These are phyloP conservation scores for Dalechampia spathulata DNA, from an alignment of 441 rosid species.

Conservation along the genomic window DNA sequence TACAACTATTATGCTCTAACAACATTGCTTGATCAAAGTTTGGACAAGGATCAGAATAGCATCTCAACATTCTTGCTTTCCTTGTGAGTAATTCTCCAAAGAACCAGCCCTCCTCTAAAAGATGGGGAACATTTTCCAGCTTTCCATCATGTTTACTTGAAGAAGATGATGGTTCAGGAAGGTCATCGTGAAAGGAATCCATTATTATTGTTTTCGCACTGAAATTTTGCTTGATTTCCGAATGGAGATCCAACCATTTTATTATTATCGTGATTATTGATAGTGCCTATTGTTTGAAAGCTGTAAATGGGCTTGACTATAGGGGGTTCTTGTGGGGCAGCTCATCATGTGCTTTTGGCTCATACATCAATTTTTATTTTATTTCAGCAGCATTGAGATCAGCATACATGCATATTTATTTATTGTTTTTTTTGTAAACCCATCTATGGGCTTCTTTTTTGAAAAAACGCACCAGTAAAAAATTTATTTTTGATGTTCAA, in stretches of 20 bases:
- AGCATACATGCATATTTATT: too few relatives aligned
- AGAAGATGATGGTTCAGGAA: constrained; percentile 25
- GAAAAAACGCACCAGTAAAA: too few relatives aligned
- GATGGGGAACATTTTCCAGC: constrained; percentile 39
- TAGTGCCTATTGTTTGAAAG: not conserved
- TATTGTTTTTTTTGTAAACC: too few relatives aligned
- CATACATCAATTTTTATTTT: not conserved
- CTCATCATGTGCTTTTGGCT: not conserved
- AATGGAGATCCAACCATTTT: too few relatives aligned
- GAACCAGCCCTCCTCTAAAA: constrained; percentile 72
- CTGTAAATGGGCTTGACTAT: not conserved
- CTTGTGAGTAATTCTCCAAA: constrained; percentile 38
- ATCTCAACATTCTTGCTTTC: constrained; percentile 37
- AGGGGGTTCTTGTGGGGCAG: constrained; percentile 2
- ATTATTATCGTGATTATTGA: too few relatives aligned
- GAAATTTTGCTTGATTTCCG: too few relatives aligned
- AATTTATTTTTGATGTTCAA: too few relatives aligned
- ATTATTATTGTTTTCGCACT: not conserved
- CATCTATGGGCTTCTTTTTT: too few relatives aligned
- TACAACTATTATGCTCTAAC: not conserved
- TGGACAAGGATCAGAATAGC: constrained; percentile 67
- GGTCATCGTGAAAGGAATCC: constrained; percentile 17
- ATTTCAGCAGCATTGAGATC: not conserved
- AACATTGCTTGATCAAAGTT: constrained; percentile 16
- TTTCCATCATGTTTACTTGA: constrained; percentile 19